Percentiles rank a stretch among this genome's conserved stretches.
Conservation (phyloP, 23 red algal genomes). For the Agarophyton chilense region DNA sequence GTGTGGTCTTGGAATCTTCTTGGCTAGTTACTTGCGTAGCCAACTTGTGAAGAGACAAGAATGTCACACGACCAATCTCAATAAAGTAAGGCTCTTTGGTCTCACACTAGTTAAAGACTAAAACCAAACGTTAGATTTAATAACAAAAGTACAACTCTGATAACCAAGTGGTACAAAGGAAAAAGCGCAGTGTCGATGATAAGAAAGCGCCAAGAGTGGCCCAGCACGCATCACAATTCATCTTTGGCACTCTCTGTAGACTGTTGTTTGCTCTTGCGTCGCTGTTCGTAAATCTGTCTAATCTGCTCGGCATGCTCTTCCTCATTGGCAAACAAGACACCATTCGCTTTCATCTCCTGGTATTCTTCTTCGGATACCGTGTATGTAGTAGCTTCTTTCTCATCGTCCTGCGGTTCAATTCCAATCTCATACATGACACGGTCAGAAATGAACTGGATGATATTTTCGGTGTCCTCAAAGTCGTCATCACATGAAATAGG, state of each 20-base stretch:
- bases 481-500: constrained; percentile 38
- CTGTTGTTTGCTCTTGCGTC: not conserved
- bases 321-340: constrained; percentile 56
- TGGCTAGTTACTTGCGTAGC: no score
- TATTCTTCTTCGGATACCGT: constrained; percentile 38
- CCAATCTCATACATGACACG: constrained; percentile 46
- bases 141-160: not conserved
- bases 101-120: no score
- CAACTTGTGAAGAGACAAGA: no score
- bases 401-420: constrained; percentile 7
- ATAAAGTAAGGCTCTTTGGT: no score
- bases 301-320: constrained; percentile 47
- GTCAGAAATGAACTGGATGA: constrained; percentile 60
- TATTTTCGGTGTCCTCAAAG: constrained; percentile 44
- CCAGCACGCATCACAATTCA: not conserved
- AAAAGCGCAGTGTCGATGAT: no score
- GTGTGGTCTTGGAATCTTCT: constrained; percentile 52
- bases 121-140: not conserved
- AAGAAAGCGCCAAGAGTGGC: no score
- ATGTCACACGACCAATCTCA: no score
- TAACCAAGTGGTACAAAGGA: not conserved
- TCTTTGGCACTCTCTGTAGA: not conserved
- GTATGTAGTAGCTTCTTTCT: not conserved
- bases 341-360: constrained; percentile 38
- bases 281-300: constrained; percentile 18